Evolutionary conservation across 495 filamentous ascomycete genomes (phyloP).

Genomic region (Tuber brumale): DNA sequence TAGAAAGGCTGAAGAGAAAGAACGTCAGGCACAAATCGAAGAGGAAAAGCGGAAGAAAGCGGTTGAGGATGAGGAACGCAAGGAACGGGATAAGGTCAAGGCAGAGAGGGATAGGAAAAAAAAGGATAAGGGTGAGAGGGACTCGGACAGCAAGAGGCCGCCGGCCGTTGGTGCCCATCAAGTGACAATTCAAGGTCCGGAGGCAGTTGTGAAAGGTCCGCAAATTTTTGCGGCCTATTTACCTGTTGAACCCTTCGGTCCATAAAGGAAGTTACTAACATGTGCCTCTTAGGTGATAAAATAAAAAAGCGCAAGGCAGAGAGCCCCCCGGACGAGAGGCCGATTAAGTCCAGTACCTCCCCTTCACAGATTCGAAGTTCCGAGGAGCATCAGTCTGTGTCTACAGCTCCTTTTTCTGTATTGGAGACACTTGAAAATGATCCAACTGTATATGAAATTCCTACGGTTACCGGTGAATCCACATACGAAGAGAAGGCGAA

Average conservation of each 20-base stretch:
- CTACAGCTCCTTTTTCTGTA: conserved; percentile 66
- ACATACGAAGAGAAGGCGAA: conserved; percentile 71
- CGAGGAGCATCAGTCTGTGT: conserved; percentile 65
- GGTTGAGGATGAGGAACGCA: conserved; percentile 52
- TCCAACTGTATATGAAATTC: conserved; percentile 90
- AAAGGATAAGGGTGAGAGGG: conserved; percentile 49
- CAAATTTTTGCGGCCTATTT: conserved; percentile 8
- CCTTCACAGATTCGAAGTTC: conserved; percentile 51
- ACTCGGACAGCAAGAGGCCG: conserved; percentile 52
- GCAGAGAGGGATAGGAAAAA: conserved; percentile 53
- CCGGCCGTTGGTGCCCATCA: conserved; percentile 58
- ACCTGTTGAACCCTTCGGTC: conserved; percentile 31
- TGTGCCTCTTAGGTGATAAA: conserved; percentile 34
- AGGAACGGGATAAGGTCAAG: conserved; percentile 48
- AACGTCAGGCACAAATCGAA: conserved; percentile 46
- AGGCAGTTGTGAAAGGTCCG: conserved; percentile 53
- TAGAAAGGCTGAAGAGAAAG: conserved; percentile 45
- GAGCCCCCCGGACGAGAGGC: conserved; percentile 48
- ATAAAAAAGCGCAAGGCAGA: conserved; percentile 48
- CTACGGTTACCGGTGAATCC: conserved; percentile 63
- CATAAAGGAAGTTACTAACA: conserved; percentile 7
- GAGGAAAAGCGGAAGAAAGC: conserved; percentile 50
- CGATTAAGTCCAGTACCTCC: conserved; percentile 55
- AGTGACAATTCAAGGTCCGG: conserved; percentile 60
- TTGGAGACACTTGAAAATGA: conserved; percentile 81